Evolutionary conservation across 2,329 filamentous ascomycete species (phyloP).

Genomic region (Cladophialophora carrionii): DNA sequence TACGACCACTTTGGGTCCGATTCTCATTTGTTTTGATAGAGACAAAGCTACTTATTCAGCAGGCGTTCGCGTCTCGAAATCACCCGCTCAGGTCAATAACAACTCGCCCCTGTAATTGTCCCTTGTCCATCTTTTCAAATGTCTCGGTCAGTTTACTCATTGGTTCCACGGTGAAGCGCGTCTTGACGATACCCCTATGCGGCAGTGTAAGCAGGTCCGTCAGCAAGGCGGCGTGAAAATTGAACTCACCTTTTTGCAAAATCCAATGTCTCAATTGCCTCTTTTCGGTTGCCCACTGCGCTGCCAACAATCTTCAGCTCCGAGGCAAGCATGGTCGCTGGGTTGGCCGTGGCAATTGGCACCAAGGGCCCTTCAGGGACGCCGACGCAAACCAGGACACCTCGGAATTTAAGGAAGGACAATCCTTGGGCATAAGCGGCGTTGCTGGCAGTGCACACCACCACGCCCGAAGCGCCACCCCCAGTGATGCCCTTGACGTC

Average conservation of each 20-base stretch:
- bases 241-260: constrained; percentile 46
- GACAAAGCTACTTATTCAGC: constrained; percentile 7
- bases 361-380: constrained; percentile 53
- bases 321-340: constrained; percentile 47
- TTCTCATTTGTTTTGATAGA: not conserved
- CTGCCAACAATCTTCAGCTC: constrained; percentile 55
- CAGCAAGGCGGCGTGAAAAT: not conserved
- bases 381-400: constrained; percentile 58
- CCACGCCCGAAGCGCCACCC: constrained; percentile 63
- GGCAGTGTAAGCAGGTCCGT: constrained; percentile 7
- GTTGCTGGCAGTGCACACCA: constrained; percentile 60
- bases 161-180: constrained; percentile 51
- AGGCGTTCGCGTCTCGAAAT: not conserved
- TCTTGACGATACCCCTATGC: constrained; percentile 51
- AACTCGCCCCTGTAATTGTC: constrained; percentile 52
- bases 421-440: constrained; percentile 56
- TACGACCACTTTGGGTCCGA: not conserved
- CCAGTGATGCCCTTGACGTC: constrained; percentile 62
- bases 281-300: constrained; percentile 56
- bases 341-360: constrained; percentile 52
- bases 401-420: constrained; percentile 54
- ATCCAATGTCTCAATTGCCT: constrained; percentile 55
- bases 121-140: constrained; percentile 52
- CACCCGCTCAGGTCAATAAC: constrained; percentile 49
- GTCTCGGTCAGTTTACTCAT: constrained; percentile 53